Conservation (phyloP, 208 protist genomes). For the Hexamita inflata region DNA sequence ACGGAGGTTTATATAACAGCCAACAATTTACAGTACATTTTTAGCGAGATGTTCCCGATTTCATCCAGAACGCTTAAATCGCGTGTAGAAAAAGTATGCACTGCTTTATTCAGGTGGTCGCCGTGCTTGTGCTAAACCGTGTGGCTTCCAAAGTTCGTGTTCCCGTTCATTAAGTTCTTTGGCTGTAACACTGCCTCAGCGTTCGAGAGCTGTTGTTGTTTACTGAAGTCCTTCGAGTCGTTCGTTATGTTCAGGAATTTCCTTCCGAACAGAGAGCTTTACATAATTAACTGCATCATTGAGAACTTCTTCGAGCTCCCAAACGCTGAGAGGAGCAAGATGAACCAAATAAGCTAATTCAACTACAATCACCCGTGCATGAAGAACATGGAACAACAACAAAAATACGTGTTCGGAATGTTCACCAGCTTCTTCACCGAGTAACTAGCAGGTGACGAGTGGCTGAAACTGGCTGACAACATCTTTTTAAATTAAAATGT, state of each 20-base stretch:
- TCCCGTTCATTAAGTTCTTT: constrained; percentile 26
- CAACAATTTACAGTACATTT: not conserved
- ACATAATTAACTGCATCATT: not conserved
- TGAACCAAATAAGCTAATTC: not conserved
- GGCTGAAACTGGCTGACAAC: constrained; percentile 11
- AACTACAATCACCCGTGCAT: not conserved
- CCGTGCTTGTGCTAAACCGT: not conserved
- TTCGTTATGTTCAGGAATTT: not conserved
- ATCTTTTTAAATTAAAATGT: too few species aligned
- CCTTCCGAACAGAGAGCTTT: constrained; percentile 2
- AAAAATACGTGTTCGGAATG: not conserved
- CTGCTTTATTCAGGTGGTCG: constrained; percentile 2
- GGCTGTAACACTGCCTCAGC: not conserved
- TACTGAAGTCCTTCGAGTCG: not conserved
- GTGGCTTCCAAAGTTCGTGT: constrained; percentile 15
- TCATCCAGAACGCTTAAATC: not conserved
- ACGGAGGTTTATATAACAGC: not conserved
- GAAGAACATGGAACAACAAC: not conserved
- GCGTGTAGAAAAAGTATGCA: not conserved
- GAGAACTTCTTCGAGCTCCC: not conserved
- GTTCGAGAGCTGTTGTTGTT: not conserved
- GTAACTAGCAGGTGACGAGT: constrained; percentile 3
- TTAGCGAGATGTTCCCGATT: constrained; percentile 2
- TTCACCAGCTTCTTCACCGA: constrained; percentile 20
- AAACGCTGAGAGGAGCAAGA: not conserved